Evolutionary conservation across 192 early-diverging fungal species (phyloP), one percentile per base, ranked within the genome.

Genomic region (Gigaspora rosea): DNA sequence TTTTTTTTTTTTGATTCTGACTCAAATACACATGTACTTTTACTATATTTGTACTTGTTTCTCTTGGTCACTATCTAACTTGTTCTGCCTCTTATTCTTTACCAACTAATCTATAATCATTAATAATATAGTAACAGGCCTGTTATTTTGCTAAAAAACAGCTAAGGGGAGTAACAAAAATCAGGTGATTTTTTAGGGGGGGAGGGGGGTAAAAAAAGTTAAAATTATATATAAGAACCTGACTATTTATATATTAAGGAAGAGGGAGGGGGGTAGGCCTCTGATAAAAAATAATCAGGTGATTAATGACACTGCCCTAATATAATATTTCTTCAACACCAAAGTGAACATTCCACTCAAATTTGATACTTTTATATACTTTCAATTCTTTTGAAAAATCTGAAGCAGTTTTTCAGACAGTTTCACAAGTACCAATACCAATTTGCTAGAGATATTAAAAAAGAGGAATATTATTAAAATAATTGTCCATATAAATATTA

Each of bases 391-490:
- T 6, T 52, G 76, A 65, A 58, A 70, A 71, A 0, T 8, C 18
- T 15, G 54, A 4, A 12, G 78, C 62, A 48, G 56, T 79, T 56
- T 54, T 27, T 7, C 50, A 59, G n/a, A 58, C 81, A 18, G 80
- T 77, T 0, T 74, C 69, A 50, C 79, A 83, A 18, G 79, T 69
- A 0, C 80, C 68, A 33, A 81, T 77, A 1, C 61, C 51, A 41
- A 64, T 75, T 7, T 70, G 13, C 8, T 48, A 41, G 8, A 78
- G 15, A 49, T 76, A 13, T 32, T 68, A 51, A 56, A 83, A 83
- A 15, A 81, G 75, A 15, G 73, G 66, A 16, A 80, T 57, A 12
- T 52, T 78, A 54, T 76, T 61, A 70, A 83, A 74, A 65, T 79
- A 80, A 6, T 7, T 52, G 15, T 52, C 51, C 6, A 52, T 62